phyloP scores from a whole-genome alignment of 1,139 yeast genomes.

The Taiozyma sp. region DNA sequence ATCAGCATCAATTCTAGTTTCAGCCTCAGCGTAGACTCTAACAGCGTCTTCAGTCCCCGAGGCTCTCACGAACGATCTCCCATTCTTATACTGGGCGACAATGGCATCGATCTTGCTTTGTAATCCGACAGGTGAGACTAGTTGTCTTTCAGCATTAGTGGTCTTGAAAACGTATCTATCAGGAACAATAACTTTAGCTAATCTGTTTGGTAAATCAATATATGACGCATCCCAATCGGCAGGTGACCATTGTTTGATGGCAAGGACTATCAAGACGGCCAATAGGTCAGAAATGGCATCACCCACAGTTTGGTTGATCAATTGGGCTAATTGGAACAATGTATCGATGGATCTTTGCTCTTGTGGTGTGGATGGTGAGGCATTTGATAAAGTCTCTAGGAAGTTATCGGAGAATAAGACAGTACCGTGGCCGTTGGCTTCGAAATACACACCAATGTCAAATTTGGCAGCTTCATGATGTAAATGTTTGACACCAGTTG shows the following conservation, averaged over 20 bases:
- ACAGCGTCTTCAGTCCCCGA: conserved; percentile 99
- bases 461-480: conserved; percentile 85
- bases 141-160: conserved; percentile 84
- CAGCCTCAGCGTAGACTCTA: conserved; percentile 91
- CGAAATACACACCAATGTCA: conserved; percentile 92
- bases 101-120: conserved; percentile 67
- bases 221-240: conserved; percentile 74
- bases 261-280: conserved; percentile 64
- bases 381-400: conserved; percentile 34
- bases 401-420: conserved; percentile 71
- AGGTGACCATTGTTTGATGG: conserved; percentile 54
- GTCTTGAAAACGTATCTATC: conserved; percentile 80
- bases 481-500: conserved; percentile 95
- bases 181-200: conserved; percentile 76
- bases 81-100: conserved; percentile 54
- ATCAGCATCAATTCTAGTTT: conserved; percentile 46
- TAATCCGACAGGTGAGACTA: conserved; percentile 72
- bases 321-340: conserved; percentile 52
- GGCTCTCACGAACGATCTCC: conserved; percentile 92
- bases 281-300: conserved; percentile 92
- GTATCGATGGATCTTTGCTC: conserved; percentile 40
- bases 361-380: conserved; percentile 23
- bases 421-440: conserved; percentile 99
- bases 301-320: conserved; percentile 95
- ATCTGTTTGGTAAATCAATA: conserved; percentile 79